Conservation (phyloP, 129 eudicot genomes). For the Artemisia annua region DNA sequence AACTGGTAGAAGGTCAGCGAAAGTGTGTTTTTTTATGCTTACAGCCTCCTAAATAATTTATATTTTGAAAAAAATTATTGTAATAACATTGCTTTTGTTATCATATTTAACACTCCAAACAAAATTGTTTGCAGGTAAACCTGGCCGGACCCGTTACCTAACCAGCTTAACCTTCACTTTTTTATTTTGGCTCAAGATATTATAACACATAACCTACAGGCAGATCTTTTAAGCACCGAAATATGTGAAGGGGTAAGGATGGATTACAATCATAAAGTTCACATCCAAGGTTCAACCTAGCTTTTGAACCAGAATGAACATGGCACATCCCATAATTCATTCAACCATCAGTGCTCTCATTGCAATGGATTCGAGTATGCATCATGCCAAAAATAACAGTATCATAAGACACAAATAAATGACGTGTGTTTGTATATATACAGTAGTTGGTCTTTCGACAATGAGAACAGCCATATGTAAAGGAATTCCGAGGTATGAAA, state of each 20-base stretch:
- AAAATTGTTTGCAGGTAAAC: neutral
- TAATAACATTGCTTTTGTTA: neutral
- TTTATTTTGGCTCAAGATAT: no score
- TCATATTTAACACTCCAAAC: neutral
- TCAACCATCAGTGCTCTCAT: no score
- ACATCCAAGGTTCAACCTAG: no score
- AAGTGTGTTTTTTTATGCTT: neutral
- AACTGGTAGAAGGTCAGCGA: neutral
- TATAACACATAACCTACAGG: no score
- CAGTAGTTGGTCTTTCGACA: neutral
- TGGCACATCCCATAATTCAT: no score
- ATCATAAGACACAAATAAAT: neutral
- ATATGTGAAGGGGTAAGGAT: neutral
- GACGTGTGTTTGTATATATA: neutral
- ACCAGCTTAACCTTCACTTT: no score
- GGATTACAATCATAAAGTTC: neutral
- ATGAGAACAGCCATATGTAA: neutral
- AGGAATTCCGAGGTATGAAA: no score
- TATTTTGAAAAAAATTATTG: neutral
- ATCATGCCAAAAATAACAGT: neutral
- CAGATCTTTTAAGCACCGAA: neutral
- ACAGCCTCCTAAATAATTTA: neutral
- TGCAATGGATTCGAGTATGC: neutral
- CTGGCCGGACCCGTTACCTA: neutral
- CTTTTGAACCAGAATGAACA: neutral